Base-by-base conservation (phyloP, 208 protist genomes). In the Acanthamoeba triangularis region DNA sequence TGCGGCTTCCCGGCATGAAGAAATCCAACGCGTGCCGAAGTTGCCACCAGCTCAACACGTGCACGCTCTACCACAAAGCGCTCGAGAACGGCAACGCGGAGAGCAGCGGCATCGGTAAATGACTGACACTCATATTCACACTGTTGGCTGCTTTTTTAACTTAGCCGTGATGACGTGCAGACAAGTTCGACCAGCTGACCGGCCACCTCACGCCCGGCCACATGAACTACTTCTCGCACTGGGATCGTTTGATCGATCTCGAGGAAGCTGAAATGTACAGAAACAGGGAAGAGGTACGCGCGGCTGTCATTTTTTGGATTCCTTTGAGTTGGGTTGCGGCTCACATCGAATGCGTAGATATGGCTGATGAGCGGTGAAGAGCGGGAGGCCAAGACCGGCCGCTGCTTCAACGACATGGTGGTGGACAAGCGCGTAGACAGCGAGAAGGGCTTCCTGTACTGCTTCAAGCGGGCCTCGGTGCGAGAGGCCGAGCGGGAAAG, bases 361-460 rank as follows among this genome's bases (percentile, higher is more conserved):
- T 94, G 90, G 90, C 13, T 65, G 30, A 94, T 94, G 63, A 94
- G 67, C 37, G 90, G 90, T 7, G 33, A 80, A 80, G 90, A 94
- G 33, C 25, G 90, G 30, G 90, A 94, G 25, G 6, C n/a, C 5
- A 94, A 52, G 49, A 92, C 59, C 14, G 90, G 90, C 10, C 63
- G 90, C 18, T 94, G 90, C 33, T 94, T 76, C 67, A 94, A 63
- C 67, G 69, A 94, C 47, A 94, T 94, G 90, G 72, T 94, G 28
- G 90, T 94, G 30, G 72, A 76, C 49, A n/a, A 59, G 23, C 67
- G 56, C n/a, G 47, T 94, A 7, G 67, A 56, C 72, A 69, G 67
- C 54, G 69, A 94, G 33, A 94, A 80, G 52, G 76, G 76, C 47
- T 94, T 94, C 35, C 30, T 84, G 23, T 94, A 94, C 20, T 65